Evolutionary conservation across 495 filamentous ascomycete species (phyloP), one percentile per base, ranked within the genome.

Genomic region (Penicillium parvum): DNA sequence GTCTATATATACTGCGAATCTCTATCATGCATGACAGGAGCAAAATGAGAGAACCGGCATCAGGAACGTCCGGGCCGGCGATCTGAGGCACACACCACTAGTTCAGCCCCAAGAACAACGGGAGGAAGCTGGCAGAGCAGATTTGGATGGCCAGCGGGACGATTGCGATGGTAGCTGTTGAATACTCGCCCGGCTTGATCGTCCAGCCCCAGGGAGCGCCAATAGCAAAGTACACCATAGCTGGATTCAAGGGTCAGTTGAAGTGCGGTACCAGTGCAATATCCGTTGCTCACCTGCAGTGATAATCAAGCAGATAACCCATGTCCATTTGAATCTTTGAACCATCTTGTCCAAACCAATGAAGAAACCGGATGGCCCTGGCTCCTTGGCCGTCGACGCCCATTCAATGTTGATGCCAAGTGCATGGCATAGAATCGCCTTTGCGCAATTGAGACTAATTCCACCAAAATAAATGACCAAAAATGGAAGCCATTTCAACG

Each of bases 351-450:
- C 52, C 6, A 66, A 37, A 9, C 53, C 61, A 5, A 58, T 55
- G 20, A 47, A 49, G 50, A 64, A 61, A 20, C 52, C 55, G 19
- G 55, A 55, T 18, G 57, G 57, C 17, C 47, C 47, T 1, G 57
- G 34, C 45, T 86, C 83, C 62, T 86, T 87, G 26, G 78, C 72
- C 0, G 83, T 87, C 4, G 81, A 76, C 7, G 78, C 78, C 83
- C 83, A 87, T 5, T 75, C 77, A 77, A 86, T 85, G 60, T 83
- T 69, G 55, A 86, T 79, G 68, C 82, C 77, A 57, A 85, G 84
- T 72, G 84, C 81, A 65, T 87, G 83, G 11, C 76, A 74, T 30
- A 84, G 58, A 35, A 87, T 65, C 28, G 83, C 82, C 55, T 84
- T 80, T 8, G 74, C 76, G 26, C 86, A 69, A 57, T 87, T 83